A percentile compares a stretch with the other conserved stretches of the same genome.
These are phyloP conservation scores for Eremochloa ophiuroides DNA, from an alignment of 176 grass and related monocot genomes.

Conservation along the genomic window DNA sequence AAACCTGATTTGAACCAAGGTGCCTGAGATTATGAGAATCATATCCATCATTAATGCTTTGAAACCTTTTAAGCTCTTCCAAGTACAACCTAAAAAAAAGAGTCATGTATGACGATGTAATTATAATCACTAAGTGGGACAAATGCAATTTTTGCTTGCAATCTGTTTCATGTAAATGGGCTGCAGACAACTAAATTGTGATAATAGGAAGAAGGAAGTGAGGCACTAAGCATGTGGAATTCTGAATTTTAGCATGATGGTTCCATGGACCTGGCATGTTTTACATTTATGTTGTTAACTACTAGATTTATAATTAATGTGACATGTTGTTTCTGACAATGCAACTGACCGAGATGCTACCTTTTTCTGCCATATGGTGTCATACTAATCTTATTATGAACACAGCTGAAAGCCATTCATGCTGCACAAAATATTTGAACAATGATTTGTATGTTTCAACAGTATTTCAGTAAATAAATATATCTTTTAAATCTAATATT, in stretches of 20 bases:
- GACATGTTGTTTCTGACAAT: background rate
- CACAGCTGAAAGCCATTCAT: background rate
- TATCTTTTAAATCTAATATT: background rate
- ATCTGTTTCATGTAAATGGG: conserved; percentile 13
- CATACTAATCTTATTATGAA: background rate
- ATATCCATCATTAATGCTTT: background rate
- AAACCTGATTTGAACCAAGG: background rate
- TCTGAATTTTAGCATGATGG: background rate
- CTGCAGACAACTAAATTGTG: background rate
- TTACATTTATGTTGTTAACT: background rate
- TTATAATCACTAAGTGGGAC: background rate
- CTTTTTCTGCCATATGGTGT: background rate
- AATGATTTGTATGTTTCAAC: background rate
- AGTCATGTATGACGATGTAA: background rate
- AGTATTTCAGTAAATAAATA: background rate
- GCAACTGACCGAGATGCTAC: background rate
- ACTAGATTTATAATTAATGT: background rate
- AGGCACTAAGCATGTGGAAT: background rate
- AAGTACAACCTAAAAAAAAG: background rate
- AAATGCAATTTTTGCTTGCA: background rate
- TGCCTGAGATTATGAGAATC: background rate
- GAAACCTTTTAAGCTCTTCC: background rate
- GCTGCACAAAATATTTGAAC: background rate
- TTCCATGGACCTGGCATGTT: background rate
- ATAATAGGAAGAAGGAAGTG: background rate